phyloP scores from a whole-genome alignment of 2,329 filamentous ascomycete genomes.

The Botrytis cinerea region DNA sequence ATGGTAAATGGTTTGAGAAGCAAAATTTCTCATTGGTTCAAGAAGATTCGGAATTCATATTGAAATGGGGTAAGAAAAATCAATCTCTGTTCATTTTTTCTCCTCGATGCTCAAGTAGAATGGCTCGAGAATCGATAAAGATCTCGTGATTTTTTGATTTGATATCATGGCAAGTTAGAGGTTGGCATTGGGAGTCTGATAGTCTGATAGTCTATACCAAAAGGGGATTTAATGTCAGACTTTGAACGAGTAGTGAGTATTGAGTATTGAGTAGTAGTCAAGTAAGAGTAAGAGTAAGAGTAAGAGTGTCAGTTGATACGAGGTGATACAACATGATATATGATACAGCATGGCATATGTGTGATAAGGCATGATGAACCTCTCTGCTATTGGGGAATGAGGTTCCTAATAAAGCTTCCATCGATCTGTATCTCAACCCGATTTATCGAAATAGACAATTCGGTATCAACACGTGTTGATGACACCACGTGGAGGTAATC shows the following conservation, averaged over 20 bases:
- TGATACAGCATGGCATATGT: neutral
- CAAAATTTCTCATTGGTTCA: slow-evolving; percentile 18
- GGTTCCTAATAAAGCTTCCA: neutral
- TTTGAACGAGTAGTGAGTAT: neutral
- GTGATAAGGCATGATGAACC: neutral
- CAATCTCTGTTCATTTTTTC: neutral
- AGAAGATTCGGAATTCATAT: neutral
- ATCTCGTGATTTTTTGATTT: neutral
- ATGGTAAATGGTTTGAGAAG: slow-evolving; percentile 8
- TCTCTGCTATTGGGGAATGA: neutral
- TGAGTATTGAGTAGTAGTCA: neutral
- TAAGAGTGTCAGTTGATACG: slow-evolving; percentile 1
- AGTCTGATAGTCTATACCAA: neutral
- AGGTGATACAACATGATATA: neutral
- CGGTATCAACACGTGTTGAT: slow-evolving; percentile 12
- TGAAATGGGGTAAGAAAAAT: slow-evolving; percentile 15
- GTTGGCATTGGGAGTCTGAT: neutral
- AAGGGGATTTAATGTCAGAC: neutral
- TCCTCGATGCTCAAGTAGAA: neutral
- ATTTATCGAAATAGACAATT: neutral
- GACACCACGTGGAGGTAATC: slow-evolving; percentile 8
- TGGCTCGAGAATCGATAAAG: too few relatives aligned
- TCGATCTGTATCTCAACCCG: slow-evolving; percentile 1
- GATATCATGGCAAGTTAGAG: neutral
- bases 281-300: neutral